These are phyloP conservation scores for Ceratocystis variospora DNA, from an alignment of 2,329 filamentous ascomycete genomes.

Conservation along the genomic window DNA sequence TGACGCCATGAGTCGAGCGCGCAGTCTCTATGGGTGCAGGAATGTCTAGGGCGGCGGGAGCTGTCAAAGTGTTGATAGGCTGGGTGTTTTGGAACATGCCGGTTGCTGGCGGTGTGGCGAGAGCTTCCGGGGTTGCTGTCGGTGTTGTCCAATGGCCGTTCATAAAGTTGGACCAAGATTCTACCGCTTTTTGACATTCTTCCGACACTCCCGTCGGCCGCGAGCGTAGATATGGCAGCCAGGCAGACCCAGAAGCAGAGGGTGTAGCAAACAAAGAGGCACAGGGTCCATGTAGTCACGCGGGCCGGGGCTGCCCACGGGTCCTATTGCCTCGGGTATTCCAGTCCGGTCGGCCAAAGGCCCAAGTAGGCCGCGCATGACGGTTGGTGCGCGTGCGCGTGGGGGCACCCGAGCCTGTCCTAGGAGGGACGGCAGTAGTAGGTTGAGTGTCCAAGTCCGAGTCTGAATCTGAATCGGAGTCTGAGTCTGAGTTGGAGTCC, in stretches of 20 bases:
- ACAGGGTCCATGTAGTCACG: not conserved
- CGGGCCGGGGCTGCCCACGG: not conserved
- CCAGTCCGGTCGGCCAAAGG: not conserved
- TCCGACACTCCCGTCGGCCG: not conserved
- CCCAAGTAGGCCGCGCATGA: not conserved
- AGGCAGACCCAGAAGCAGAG: not conserved
- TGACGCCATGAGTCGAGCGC: too few species aligned
- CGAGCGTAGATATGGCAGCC: not conserved
- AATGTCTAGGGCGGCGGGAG: too few species aligned
- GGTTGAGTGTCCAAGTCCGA: not conserved
- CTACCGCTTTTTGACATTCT: not conserved
- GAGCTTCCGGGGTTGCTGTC: not conserved
- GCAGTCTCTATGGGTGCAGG: too few species aligned
- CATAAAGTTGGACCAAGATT: not conserved
- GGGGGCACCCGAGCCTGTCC: not conserved
- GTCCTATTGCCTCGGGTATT: not conserved
- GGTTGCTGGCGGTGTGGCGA: not conserved
- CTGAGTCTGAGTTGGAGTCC: not conserved
- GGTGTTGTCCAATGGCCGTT: not conserved
- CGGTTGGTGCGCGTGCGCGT: not conserved
- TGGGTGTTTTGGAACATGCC: not conserved
- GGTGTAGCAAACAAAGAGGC: not conserved
- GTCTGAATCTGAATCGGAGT: not conserved
- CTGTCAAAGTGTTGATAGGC: not conserved
- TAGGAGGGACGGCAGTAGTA: not conserved